Evolutionary conservation across 768 basidiomycete genomes (phyloP).

Genomic region (Sarcodon aspratus): DNA sequence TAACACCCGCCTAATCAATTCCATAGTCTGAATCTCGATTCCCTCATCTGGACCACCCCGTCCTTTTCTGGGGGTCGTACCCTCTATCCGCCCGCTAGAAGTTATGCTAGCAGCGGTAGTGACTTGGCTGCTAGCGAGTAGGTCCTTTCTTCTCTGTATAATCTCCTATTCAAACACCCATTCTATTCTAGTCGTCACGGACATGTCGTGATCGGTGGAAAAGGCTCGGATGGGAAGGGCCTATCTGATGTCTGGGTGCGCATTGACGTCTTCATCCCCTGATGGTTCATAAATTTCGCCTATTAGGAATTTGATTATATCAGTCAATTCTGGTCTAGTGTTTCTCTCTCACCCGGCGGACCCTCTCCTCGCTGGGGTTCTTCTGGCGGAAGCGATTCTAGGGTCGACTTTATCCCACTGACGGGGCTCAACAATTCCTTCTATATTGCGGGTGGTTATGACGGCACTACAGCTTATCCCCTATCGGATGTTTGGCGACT

Average conservation of each 20-base stretch:
- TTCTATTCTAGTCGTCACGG: conserved; percentile 45
- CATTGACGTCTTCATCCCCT: conserved; percentile 1
- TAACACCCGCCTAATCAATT: background rate
- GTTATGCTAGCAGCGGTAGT: conserved; percentile 48
- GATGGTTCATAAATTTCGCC: background rate
- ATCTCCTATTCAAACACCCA: conserved; percentile 5
- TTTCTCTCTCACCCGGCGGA: conserved; percentile 35
- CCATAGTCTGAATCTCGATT: conserved; percentile 48
- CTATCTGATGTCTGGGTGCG: conserved; percentile 69
- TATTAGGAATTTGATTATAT: conserved; percentile 67
- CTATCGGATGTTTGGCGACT: conserved; percentile 67
- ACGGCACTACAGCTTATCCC: conserved; percentile 30
- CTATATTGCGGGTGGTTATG: conserved; percentile 61
- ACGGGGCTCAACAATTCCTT: conserved; percentile 61
- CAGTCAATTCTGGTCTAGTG: conserved; percentile 66
- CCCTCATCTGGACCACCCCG: conserved; percentile 50
- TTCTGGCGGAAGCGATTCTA: conserved; percentile 61
- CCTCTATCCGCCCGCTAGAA: conserved; percentile 46
- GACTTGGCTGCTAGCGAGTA: conserved; percentile 81
- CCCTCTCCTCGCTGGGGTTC: conserved; percentile 64
- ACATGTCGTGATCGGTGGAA: conserved; percentile 67
- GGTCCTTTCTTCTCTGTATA: conserved; percentile 18
- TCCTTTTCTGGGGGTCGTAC: conserved; percentile 36
- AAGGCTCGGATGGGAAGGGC: conserved; percentile 37
- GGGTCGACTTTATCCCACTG: conserved; percentile 20